Evolutionary conservation across 495 filamentous ascomycete genomes (phyloP).

Genomic region (Neurospora tetrasperma): DNA sequence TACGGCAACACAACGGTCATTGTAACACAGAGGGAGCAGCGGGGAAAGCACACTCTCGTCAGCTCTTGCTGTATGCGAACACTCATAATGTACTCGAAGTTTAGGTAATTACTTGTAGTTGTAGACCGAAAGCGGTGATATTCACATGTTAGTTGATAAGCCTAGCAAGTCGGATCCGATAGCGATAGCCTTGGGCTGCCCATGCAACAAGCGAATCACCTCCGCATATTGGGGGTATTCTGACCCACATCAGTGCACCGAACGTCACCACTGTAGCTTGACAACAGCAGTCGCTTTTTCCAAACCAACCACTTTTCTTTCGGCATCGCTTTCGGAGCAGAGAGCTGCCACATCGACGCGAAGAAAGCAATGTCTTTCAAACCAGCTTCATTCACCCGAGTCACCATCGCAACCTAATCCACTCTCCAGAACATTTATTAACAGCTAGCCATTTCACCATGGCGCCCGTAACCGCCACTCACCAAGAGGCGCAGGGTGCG

Average conservation of each 20-base stretch:
- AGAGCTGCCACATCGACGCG: neutral
- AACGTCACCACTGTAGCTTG: neutral
- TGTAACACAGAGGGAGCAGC: neutral
- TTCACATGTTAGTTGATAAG: neutral
- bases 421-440: neutral
- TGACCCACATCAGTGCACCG: neutral
- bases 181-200: neutral
- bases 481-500: constrained; percentile 37
- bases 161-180: neutral
- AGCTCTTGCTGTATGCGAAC: neutral
- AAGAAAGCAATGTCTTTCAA: neutral
- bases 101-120: neutral
- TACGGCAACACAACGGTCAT: neutral
- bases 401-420: neutral
- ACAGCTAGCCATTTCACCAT: constrained; percentile 15
- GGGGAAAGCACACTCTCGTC: neutral
- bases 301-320: neutral
- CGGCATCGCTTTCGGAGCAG: neutral
- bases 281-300: neutral
- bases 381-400: neutral
- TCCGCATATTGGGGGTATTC: neutral
- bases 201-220: neutral
- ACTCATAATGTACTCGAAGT: no score
- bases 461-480: constrained; percentile 38
- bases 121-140: neutral